These are phyloP conservation scores for Magnolia changhungtana DNA, from an alignment of 164 flowering plant genomes.

Conservation along the genomic window DNA sequence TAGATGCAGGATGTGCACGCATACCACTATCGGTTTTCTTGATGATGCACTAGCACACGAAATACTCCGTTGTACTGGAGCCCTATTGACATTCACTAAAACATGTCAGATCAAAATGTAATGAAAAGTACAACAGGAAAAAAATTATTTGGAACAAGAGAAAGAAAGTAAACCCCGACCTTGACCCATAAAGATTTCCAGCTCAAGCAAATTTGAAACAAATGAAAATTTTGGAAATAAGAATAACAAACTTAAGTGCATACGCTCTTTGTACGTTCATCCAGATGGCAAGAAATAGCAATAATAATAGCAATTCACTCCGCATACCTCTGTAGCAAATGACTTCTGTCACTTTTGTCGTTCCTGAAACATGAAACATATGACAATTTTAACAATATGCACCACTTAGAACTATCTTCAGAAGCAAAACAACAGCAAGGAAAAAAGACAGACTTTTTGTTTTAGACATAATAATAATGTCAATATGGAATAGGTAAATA, in stretches of 20 bases:
- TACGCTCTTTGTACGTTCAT: neutral
- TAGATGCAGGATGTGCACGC: neutral
- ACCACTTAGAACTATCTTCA: neutral
- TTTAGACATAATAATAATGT: neutral
- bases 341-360: slow-evolving; percentile 15
- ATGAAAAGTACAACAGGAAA: neutral
- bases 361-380: slow-evolving; percentile 16
- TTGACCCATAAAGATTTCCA: slow-evolving; percentile 6
- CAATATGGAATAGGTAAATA: neutral
- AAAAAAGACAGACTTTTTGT: neutral
- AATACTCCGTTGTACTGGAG: slow-evolving; percentile 15
- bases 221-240: neutral
- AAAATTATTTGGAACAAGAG: neutral
- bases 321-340: slow-evolving; percentile 15
- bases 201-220: neutral
- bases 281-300: neutral
- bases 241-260: neutral
- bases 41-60: slow-evolving; percentile 11
- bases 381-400: neutral
- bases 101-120: too few species aligned
- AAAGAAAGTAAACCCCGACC: neutral
- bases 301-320: neutral
- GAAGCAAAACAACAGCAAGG: neutral
- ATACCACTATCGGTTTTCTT: slow-evolving; percentile 16
- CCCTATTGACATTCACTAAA: slow-evolving; percentile 17